Evolutionary conservation across 768 basidiomycete genomes (phyloP).

Genomic region (Suillus sp.): DNA sequence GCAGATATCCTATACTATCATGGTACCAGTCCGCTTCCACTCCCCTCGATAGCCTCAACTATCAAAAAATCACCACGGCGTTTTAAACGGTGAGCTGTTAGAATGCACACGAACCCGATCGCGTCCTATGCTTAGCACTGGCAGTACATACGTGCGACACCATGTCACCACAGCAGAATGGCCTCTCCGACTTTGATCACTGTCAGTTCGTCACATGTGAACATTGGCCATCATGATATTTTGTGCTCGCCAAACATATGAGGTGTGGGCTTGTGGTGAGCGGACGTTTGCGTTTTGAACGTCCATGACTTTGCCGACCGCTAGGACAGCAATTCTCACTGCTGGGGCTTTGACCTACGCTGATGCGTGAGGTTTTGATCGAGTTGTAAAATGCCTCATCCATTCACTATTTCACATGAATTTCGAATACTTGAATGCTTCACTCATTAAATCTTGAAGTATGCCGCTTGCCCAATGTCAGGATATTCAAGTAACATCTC

Average conservation of each 20-base stretch:
- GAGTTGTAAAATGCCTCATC: neutral
- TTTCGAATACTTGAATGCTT: neutral
- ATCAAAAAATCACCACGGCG: no score
- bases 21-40: no score
- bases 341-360: neutral
- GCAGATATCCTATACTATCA: no score
- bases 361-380: neutral
- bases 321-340: neutral
- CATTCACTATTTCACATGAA: neutral
- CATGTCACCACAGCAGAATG: neutral
- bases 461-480: conserved; percentile 7
- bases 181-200: neutral
- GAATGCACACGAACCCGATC: no score
- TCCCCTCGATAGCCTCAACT: no score
- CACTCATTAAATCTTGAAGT: neutral
- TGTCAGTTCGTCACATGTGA: no score
- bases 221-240: no score
- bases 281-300: neutral
- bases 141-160: neutral
- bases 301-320: neutral
- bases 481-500: conserved; percentile 11
- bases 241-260: no score
- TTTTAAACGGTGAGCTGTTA: no score
- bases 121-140: no score
- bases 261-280: no score